Percentiles rank a stretch among this genome's conserved stretches.
phyloP scores from a whole-genome alignment of 495 filamentous ascomycete species.

The Pseudotulostoma volvatum region DNA sequence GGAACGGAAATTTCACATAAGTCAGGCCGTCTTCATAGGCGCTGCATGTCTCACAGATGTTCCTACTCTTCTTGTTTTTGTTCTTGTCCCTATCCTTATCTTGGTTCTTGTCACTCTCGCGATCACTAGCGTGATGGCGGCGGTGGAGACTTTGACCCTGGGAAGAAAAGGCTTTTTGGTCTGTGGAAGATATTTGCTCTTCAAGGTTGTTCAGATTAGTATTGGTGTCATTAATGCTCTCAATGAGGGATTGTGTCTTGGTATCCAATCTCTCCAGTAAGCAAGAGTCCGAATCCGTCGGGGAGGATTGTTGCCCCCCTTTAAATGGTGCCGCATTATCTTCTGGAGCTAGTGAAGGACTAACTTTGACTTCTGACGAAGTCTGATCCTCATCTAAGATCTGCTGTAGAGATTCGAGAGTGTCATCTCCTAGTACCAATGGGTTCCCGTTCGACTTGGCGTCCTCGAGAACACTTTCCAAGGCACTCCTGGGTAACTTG shows the following conservation, averaged over 20 bases:
- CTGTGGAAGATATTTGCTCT: conserved; percentile 33
- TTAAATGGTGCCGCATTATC: too few species aligned
- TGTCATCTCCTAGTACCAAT: conserved; percentile 39
- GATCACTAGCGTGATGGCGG: too few species aligned
- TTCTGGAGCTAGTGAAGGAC: conserved; percentile 9
- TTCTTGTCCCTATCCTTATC: too few species aligned
- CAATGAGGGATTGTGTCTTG: conserved; percentile 39
- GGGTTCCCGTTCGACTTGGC: conserved; percentile 27
- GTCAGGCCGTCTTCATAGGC: conserved; percentile 11
- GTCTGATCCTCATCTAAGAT: conserved; percentile 24
- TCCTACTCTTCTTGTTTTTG: conserved; percentile 4
- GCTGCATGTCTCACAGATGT: conserved; percentile 16
- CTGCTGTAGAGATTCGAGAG: conserved; percentile 44
- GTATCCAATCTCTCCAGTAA: conserved; percentile 35
- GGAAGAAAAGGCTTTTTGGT: conserved; percentile 12
- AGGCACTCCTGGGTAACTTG: conserved; percentile 30
- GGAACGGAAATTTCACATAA: conserved; percentile 36
- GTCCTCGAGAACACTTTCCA: conserved; percentile 38
- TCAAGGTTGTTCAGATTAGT: conserved; percentile 51
- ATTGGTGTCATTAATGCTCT: conserved; percentile 49
- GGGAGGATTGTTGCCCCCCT: too few species aligned
- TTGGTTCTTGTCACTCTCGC: too few species aligned
- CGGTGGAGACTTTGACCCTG: too few species aligned
- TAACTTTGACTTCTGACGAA: conserved; percentile 17
- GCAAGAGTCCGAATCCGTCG: too few species aligned